Percentiles rank a stretch among this genome's conserved stretches.
These are phyloP conservation scores for Auxenochlorella pyrenoidosa DNA, from an alignment of 139 green algal species.

Conservation along the genomic window DNA sequence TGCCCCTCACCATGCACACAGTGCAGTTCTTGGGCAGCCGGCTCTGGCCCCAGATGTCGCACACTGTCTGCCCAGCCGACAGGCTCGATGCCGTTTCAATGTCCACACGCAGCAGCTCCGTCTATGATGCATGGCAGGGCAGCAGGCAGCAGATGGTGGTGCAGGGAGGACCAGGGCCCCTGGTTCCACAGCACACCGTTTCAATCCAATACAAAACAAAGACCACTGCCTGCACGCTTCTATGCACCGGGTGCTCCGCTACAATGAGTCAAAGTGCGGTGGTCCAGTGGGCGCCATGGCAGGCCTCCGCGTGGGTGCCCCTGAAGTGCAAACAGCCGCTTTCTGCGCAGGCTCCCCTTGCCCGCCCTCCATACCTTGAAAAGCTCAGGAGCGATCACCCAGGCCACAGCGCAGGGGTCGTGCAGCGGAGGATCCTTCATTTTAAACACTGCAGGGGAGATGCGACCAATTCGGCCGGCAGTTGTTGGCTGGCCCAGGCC, in stretches of 20 bases:
- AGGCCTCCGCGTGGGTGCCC: too few species aligned
- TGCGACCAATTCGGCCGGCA: not conserved
- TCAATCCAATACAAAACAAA: too few species aligned
- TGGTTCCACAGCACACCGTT: too few species aligned
- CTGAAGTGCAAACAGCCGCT: too few species aligned
- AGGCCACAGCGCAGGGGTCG: constrained; percentile 92
- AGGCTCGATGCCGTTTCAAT: constrained; percentile 77
- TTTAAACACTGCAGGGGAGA: constrained; percentile 71
- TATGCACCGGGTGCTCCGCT: too few species aligned
- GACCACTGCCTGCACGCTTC: too few species aligned
- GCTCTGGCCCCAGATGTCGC: constrained; percentile 79
- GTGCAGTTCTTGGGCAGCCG: constrained; percentile 65
- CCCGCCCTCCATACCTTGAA: constrained; percentile 69
- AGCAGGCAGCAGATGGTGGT: not conserved
- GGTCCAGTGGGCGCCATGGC: too few species aligned
- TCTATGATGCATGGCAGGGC: constrained; percentile 18
- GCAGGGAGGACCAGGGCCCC: not conserved
- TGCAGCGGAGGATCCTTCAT: constrained; percentile 92
- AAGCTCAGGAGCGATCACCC: constrained; percentile 75
- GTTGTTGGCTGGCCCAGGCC: too few species aligned
- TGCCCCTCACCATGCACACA: constrained; percentile 62
- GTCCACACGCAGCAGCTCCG: constrained; percentile 75
- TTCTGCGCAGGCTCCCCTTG: too few species aligned
- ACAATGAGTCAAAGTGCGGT: too few species aligned
- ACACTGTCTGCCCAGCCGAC: constrained; percentile 85